phyloP scores from a whole-genome alignment of 2,329 filamentous ascomycete genomes.

The Pyricularia grisea region DNA sequence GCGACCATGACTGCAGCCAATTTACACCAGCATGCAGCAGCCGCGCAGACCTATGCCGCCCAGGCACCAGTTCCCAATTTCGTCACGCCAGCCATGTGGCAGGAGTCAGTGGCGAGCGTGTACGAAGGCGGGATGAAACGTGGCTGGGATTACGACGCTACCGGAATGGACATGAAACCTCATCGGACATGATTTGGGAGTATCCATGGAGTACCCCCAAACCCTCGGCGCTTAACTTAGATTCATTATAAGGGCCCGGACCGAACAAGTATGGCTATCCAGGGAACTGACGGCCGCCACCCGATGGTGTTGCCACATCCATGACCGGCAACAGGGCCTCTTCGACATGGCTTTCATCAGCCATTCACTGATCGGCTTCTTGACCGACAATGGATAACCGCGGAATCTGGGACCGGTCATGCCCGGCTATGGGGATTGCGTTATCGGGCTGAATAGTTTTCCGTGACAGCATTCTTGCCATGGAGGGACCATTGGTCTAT shows the following conservation, averaged over 20 bases:
- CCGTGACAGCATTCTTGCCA: not conserved
- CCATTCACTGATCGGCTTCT: not conserved
- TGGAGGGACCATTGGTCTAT: not conserved
- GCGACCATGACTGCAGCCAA: conserved; percentile 25
- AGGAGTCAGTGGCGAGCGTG: conserved; percentile 60
- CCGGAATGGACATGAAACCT: not conserved
- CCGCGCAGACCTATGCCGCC: conserved; percentile 41
- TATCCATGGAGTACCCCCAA: not conserved
- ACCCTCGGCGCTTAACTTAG: not conserved
- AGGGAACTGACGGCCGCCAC: not conserved
- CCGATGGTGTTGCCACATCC: not conserved
- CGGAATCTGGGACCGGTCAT: not conserved
- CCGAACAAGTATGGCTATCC: not conserved
- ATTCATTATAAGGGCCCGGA: not conserved
- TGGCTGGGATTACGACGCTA: conserved; percentile 45
- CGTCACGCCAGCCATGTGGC: conserved; percentile 65
- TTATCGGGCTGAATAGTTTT: not conserved
- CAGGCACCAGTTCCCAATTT: conserved; percentile 45
- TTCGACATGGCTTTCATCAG: not conserved
- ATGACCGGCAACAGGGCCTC: not conserved
- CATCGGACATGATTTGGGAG: not conserved
- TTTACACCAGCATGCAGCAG: conserved; percentile 28
- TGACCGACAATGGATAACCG: not conserved
- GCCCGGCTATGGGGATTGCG: not conserved
- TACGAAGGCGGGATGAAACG: conserved; percentile 58